Evolutionary conservation across 257 asterid species (phyloP), one percentile per base, ranked within the genome.

Genomic region (Fraxinus anomala): DNA sequence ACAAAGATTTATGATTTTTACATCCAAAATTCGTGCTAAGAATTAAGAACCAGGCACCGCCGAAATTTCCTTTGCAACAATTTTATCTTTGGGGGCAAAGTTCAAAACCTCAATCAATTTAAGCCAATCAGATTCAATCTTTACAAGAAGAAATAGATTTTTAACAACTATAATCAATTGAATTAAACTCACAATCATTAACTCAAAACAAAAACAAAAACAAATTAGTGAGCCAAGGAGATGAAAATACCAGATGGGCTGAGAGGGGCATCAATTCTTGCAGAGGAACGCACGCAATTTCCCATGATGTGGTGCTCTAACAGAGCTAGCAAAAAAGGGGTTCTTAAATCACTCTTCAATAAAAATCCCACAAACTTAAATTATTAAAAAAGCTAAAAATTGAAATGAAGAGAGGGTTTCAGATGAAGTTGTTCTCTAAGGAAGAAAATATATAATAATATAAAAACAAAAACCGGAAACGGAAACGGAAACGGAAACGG

Each of bases 201-300:
- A 78, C 14, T 66, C 65, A 59, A 33, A 47, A 70, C 67, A 34
- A 12, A 3, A 33, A 23, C 19, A 19, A 65, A 14, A 33, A 10
- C 39, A 1, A 66, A 11, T 6, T 59, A 37, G 21, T 34, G 65
- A 23, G 44, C 24, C 6, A 5, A 51, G 10, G 77, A 63, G 23
- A 68, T 68, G 21, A 7, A 71, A 77, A 51, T 89, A 94, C 98
- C 97, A 75, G 94, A 87, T 72, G 88, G 63, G 65, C 92, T 90
- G 78, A 84, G 85, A 76, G 94, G 75, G 23, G 98, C 89, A 80
- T 92, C 99, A 85, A 92, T 92, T 90, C 86, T 91, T 6, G 97
- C 92, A 1, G 97, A 83, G 39, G 97, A 88, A 86, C 87, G 90
- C 13, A 87, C 34, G 84, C 97, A 94, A 80, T 92, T 92, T 13